Evolutionary conservation across 805 yeast species (phyloP).

Genomic region (Tetrapisispora arboricola): DNA sequence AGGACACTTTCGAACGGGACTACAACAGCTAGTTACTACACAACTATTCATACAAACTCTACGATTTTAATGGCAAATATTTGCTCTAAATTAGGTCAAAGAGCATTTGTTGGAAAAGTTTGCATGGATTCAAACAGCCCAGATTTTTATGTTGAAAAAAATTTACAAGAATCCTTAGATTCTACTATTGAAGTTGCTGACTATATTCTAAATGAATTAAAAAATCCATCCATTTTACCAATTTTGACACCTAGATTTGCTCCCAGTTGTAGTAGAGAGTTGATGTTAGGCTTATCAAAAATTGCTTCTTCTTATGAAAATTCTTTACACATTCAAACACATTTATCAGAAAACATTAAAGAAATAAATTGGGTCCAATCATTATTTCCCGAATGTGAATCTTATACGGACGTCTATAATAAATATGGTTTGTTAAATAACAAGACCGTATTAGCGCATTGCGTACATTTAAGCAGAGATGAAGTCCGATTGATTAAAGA

Average conservation of each 20-base stretch:
- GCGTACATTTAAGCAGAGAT: constrained; percentile 57
- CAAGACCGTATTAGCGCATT: constrained; percentile 81
- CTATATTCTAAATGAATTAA: constrained; percentile 47
- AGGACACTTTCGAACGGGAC: constrained; percentile 75
- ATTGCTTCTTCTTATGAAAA: constrained; percentile 31
- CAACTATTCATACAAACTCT: constrained; percentile 73
- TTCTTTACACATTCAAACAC: constrained; percentile 73
- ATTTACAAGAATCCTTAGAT: constrained; percentile 41
- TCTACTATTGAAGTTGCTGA: constrained; percentile 48
- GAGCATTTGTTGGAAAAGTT: constrained; percentile 86
- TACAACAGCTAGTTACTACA: constrained; percentile 84
- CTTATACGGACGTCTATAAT: constrained; percentile 73
- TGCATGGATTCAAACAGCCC: constrained; percentile 88
- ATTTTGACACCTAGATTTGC: constrained; percentile 91
- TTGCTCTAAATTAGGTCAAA: constrained; percentile 58
- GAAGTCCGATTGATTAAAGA: constrained; percentile 51
- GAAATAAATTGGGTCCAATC: constrained; percentile 68
- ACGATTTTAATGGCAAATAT: constrained; percentile 68
- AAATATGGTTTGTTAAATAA: constrained; percentile 46
- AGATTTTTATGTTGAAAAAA: constrained; percentile 49
- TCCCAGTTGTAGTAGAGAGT: constrained; percentile 62
- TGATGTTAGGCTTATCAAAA: constrained; percentile 54
- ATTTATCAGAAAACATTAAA: constrained; percentile 66
- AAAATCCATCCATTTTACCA: constrained; percentile 48
- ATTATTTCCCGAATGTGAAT: constrained; percentile 58